These are phyloP conservation scores for Colletotrichum neosansevieriae DNA, from an alignment of 2,329 filamentous ascomycete genomes.

Conservation along the genomic window DNA sequence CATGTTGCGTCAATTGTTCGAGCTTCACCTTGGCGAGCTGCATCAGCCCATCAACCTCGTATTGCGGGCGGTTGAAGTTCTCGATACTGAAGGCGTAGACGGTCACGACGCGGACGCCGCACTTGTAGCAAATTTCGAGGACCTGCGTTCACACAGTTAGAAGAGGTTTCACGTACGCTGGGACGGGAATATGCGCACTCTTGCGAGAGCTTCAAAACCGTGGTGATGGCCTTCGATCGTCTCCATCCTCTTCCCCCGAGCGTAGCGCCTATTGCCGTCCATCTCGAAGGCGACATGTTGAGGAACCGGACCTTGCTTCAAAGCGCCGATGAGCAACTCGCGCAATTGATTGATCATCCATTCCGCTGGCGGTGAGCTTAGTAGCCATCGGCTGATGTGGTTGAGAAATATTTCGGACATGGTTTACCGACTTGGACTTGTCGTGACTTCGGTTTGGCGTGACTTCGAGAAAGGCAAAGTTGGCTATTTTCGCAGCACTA, in stretches of 20 bases:
- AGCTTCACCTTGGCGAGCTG: slow-evolving; percentile 97
- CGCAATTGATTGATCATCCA: slow-evolving; percentile 84
- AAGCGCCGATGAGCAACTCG: slow-evolving; percentile 86
- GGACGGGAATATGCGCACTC: slow-evolving; percentile 63
- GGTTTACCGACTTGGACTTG: slow-evolving; percentile 23
- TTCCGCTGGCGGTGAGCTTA: slow-evolving; percentile 91
- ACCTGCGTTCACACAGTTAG: slow-evolving; percentile 67
- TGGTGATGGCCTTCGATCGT: slow-evolving; percentile 96
- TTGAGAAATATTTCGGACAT: slow-evolving; percentile 69
- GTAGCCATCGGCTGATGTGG: slow-evolving; percentile 74
- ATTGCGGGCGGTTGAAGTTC: slow-evolving; percentile 97
- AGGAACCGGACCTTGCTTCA: slow-evolving; percentile 91
- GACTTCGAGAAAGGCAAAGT: neutral
- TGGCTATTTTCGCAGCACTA: slow-evolving; percentile 1
- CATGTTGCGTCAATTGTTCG: slow-evolving; percentile 90
- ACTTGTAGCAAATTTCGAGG: slow-evolving; percentile 98
- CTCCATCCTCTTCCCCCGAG: slow-evolving; percentile 90
- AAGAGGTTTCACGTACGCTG: neutral
- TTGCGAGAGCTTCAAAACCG: slow-evolving; percentile 93
- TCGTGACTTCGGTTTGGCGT: slow-evolving; percentile 10
- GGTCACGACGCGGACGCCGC: slow-evolving; percentile 94
- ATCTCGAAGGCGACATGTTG: slow-evolving; percentile 99
- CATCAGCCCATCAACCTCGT: slow-evolving; percentile 97
- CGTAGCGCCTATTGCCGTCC: slow-evolving; percentile 97
- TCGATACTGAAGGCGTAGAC: slow-evolving; percentile 99